phyloP scores from a whole-genome alignment of 192 early-diverging fungal genomes.

The Oehlia diaphana region DNA sequence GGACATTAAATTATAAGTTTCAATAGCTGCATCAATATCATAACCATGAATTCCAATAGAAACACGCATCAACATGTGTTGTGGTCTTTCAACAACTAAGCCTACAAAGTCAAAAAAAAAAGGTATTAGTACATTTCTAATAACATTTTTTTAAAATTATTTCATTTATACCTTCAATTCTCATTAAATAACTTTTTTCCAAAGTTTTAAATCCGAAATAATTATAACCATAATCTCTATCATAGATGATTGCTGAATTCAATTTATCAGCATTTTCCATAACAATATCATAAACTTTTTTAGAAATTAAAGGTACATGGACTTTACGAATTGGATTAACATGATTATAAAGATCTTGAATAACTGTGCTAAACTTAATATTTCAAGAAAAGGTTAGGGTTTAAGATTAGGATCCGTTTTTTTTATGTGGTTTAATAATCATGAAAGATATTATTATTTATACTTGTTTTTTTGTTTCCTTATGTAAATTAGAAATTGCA shows the following conservation, averaged over 20 bases:
- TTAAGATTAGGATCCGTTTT: too few species aligned
- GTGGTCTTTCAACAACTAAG: conserved; percentile 89
- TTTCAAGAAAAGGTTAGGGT: too few species aligned
- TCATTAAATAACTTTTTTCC: conserved; percentile 93
- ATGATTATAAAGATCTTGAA: conserved; percentile 84
- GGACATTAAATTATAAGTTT: conserved; percentile 93
- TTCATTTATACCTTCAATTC: conserved; percentile 61
- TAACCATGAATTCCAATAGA: conserved; percentile 94
- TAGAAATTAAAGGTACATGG: conserved; percentile 88
- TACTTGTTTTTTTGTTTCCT: conserved; percentile 70
- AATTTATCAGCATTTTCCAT: conserved; percentile 75
- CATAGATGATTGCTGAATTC: conserved; percentile 96
- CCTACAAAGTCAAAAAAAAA: too few species aligned
- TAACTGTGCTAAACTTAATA: conserved; percentile 72
- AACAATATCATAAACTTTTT: conserved; percentile 67
- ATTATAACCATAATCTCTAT: conserved; percentile 97
- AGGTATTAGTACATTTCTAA: too few species aligned
- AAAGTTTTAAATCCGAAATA: conserved; percentile 99
- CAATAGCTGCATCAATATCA: conserved; percentile 88
- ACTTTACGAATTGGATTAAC: conserved; percentile 88
- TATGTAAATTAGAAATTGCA: conserved; percentile 94
- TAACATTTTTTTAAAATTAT: too few species aligned
- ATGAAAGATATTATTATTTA: too few species aligned
- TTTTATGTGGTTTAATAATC: too few species aligned
- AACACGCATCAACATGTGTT: conserved; percentile 99